Evolutionary conservation across 257 asterid genomes (phyloP), one percentile per base, ranked within the genome.

Genomic region (Solanum medicagineum): DNA sequence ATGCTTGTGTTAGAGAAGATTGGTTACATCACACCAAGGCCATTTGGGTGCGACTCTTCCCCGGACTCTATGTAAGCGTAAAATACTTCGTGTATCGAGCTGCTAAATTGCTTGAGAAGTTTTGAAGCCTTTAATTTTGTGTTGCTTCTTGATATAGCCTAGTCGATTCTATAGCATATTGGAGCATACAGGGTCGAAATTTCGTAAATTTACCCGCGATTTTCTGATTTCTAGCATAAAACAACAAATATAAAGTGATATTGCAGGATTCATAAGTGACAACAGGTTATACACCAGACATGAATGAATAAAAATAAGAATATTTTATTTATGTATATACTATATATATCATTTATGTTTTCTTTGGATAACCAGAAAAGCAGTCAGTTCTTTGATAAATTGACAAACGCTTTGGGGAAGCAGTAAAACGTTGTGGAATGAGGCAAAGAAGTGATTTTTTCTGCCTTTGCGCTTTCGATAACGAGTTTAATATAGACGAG

Each of bases 381-480:
- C 84, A 73, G 81, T 11, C 89, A 60, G 68, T 60, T 60, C 32
- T n/a, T 60, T 88, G 89, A 1, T 44, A 44, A 90, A 88, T 84
- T 88, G 93, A 91, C 92, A 87, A 84, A 86, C 84, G 83, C 91
- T 88, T 93, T 88, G 90, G 87, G 83, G 92, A 92, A 91, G 93
- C 90, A 90, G 90, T 92, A 89, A 91, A 89, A 89, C 56, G 29
- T 10, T 36, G 47, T 36, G 32, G 24, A n/a, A 70, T 17, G 51
- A 13, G 49, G 40, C 57, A 45, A 60, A 36, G 87, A 85, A 79
- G 75, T 86, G 83, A 81, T 63, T n/a, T 59, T 59, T 59, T 29
- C 26, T 9, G 5, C 6, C n/a, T 8, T n/a, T 8, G 9, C 2
- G 1, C 6, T 16, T 55, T 14, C 19, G 5, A 14, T 54, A 54